A percentile compares a stretch with the other conserved stretches of the same genome.
These are phyloP conservation scores for Aspergillus sp. DNA, from an alignment of 2,329 filamentous ascomycete genomes.

Conservation along the genomic window DNA sequence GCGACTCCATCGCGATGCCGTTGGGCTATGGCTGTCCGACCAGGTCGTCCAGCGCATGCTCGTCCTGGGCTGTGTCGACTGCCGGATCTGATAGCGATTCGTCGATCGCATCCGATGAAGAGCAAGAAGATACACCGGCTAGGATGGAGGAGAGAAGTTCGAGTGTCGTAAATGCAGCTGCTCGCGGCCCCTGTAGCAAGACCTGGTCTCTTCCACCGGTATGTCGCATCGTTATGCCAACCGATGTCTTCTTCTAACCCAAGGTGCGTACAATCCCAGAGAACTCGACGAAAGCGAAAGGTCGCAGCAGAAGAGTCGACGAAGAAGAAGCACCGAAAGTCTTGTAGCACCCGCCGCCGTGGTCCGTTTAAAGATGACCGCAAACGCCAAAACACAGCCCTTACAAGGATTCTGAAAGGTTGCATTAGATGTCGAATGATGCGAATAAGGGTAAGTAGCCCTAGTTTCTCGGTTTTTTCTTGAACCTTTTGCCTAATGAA, in stretches of 20 bases:
- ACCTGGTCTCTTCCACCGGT: slow-evolving; percentile 13
- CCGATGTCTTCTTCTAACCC: background rate
- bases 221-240: slow-evolving; percentile 2
- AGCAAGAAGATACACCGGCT: background rate
- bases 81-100: slow-evolving; percentile 8
- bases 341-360: slow-evolving; percentile 6
- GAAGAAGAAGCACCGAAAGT: slow-evolving; percentile 7
- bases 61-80: slow-evolving; percentile 5
- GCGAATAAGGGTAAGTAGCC: slow-evolving; percentile 6
- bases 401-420: slow-evolving; percentile 11
- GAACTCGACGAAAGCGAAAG: slow-evolving; percentile 11
- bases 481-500: background rate
- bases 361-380: slow-evolving; percentile 13
- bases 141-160: background rate
- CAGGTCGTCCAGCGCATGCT: slow-evolving; percentile 7
- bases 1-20: background rate
- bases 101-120: slow-evolving; percentile 8
- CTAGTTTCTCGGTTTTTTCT: background rate
- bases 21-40: slow-evolving; percentile 2
- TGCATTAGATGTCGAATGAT: slow-evolving; percentile 15
- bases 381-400: slow-evolving; percentile 11
- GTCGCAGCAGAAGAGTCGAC: background rate
- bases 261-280: background rate
- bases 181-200: slow-evolving; percentile 10
- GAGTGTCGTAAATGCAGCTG: background rate